phyloP scores from a whole-genome alignment of 495 filamentous ascomycete genomes.

The Physcia stellaris region DNA sequence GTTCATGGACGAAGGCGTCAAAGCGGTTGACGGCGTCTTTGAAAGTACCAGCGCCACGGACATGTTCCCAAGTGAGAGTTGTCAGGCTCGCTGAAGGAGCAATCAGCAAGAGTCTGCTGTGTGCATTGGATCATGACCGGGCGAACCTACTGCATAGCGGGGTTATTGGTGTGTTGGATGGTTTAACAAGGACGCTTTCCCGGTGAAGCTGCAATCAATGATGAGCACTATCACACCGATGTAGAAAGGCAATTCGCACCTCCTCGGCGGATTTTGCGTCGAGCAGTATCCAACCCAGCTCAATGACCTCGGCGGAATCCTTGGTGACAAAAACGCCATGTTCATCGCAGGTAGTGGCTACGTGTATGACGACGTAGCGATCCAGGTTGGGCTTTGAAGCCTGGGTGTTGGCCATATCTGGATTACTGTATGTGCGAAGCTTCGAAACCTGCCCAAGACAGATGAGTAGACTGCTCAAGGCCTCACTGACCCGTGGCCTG shows the following conservation, averaged over 20 bases:
- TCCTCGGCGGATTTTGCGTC: slow-evolving; percentile 85
- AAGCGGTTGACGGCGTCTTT: slow-evolving; percentile 92
- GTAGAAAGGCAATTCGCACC: slow-evolving; percentile 33
- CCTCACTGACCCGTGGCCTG: no score
- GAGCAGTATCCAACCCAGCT: slow-evolving; percentile 93
- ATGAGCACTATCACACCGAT: slow-evolving; percentile 1
- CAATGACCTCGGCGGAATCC: slow-evolving; percentile 97
- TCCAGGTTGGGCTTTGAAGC: slow-evolving; percentile 52
- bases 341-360: slow-evolving; percentile 97
- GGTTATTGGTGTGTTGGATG: slow-evolving; percentile 95
- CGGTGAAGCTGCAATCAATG: slow-evolving; percentile 57
- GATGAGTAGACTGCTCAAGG: no score
- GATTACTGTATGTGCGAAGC: no score
- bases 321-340: slow-evolving; percentile 99
- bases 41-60: slow-evolving; percentile 90
- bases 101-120: slow-evolving; percentile 19
- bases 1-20: slow-evolving; percentile 80
- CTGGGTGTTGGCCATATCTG: slow-evolving; percentile 24
- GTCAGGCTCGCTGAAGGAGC: slow-evolving; percentile 69
- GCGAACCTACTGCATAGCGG: slow-evolving; percentile 86
- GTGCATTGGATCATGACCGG: slow-evolving; percentile 15
- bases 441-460: slow-evolving; percentile 1
- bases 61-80: slow-evolving; percentile 97
- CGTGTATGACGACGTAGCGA: slow-evolving; percentile 93
- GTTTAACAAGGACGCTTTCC: slow-evolving; percentile 93